Base-by-base conservation (phyloP, 1,284 basidiomycete species). In the Irpex lacteus region DNA sequence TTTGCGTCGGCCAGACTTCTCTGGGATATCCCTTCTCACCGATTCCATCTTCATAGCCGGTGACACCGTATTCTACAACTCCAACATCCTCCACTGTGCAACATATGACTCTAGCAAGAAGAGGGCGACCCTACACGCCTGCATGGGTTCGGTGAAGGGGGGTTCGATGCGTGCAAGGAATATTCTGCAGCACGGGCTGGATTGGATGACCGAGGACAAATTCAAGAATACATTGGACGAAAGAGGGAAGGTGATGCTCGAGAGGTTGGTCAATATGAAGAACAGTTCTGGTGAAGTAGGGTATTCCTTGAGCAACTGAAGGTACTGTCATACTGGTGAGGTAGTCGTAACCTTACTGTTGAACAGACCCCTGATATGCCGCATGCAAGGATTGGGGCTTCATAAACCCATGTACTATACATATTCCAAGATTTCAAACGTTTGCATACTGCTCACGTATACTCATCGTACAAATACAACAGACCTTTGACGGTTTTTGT, bases 61-160 rank as follows among this genome's bases (percentile, higher is more conserved):
- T 0, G 89, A 95, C 67, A 90, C 89, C 0, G 89, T 90, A 11
- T 94, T 94, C 74, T 94, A 94, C 75, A 92, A 92, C 72, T 88
- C 85, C 70, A 91, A 94, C 70, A 91, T 94, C 66, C 77, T 94
- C 36, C 91, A 94, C 70, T 89, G 88, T 62, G 90, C 86, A 6
- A 81, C 82, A 15, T 94, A 94, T 74, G 81, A 82, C 66, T 77
- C 83, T 1, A 73, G 73, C 36, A 73, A 75, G 21, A 81, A 77
- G 60, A 83, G 92, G 2, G 86, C 87, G 32, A 94, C 92, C 0
- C 78, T 95, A 8, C 92, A 94, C 70, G 92, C 85, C 0, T 87
- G 80, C 61, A 88, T 91, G 74, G 92, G 92, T 1, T 85, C 87
- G 65, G 78, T 80, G 0, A 80, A 82, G 2, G 90, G 89, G 0